Evolutionary conservation across 2,329 filamentous ascomycete species (phyloP).

Genomic region (Penicillium sp.): DNA sequence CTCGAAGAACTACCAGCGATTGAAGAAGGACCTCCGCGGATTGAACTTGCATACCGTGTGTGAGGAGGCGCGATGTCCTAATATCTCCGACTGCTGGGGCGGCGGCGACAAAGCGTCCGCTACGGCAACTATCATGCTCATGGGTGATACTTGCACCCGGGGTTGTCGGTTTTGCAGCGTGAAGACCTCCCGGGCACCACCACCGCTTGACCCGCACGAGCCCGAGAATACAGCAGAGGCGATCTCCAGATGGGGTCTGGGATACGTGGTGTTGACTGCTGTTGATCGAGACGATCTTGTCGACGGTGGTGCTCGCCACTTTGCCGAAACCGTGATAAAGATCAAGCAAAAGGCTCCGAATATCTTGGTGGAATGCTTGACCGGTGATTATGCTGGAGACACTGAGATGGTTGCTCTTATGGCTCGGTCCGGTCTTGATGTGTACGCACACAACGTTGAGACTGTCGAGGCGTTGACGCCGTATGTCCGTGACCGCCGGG

Average conservation of each 20-base stretch:
- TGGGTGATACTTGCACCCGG: constrained; percentile 97
- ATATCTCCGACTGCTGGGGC: constrained; percentile 98
- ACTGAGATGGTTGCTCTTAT: constrained; percentile 85
- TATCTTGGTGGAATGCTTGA: constrained; percentile 53
- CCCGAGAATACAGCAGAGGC: constrained; percentile 97
- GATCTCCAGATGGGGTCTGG: constrained; percentile 86
- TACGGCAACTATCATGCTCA: constrained; percentile 98
- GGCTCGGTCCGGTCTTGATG: constrained; percentile 85
- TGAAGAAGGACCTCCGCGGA: constrained; percentile 90
- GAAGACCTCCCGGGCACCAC: constrained; percentile 77
- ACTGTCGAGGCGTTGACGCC: constrained; percentile 91
- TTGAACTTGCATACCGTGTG: constrained; percentile 93
- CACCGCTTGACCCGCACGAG: constrained; percentile 91
- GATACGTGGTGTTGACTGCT: constrained; percentile 91
- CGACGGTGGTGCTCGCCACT: constrained; percentile 87
- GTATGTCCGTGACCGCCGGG: constrained; percentile 84
- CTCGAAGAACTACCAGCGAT: constrained; percentile 86
- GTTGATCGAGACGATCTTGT: constrained; percentile 92
- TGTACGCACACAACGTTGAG: constrained; percentile 97
- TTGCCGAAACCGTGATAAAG: constrained; percentile 89
- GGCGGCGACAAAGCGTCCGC: constrained; percentile 85
- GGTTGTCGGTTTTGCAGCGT: constrained; percentile 97
- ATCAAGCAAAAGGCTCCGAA: constrained; percentile 76
- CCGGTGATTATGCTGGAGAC: constrained; percentile 86
- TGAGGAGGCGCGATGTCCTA: constrained; percentile 95